Percentiles rank a stretch among this genome's conserved stretches.
Evolutionary conservation across 2,329 filamentous ascomycete species (phyloP).

Genomic region (Thelonectria rubi): DNA sequence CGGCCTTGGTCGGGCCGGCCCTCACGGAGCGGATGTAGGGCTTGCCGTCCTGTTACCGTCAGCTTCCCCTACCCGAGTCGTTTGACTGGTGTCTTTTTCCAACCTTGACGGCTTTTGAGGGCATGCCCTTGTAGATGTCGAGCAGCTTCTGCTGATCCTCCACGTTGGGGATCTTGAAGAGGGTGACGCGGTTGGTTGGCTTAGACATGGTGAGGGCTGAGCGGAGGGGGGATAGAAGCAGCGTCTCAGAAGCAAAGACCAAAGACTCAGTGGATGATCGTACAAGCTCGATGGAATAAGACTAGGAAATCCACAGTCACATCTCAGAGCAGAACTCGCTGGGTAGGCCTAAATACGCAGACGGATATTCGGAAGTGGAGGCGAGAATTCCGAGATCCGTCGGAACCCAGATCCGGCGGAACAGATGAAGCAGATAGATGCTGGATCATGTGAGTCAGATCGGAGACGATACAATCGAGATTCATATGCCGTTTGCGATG

Average conservation of each 20-base stretch:
- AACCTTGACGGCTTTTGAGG: constrained; percentile 45
- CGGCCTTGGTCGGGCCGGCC: constrained; percentile 59
- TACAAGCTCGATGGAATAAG: not conserved
- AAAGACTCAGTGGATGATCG: not conserved
- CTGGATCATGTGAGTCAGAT: no score
- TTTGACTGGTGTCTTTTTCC: not conserved
- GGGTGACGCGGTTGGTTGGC: constrained; percentile 42
- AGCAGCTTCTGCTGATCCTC: constrained; percentile 46
- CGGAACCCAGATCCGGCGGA: constrained; percentile 11
- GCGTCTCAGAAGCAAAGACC: not conserved
- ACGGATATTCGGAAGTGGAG: constrained; percentile 12
- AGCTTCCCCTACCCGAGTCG: fast-evolving
- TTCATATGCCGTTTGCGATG: no score
- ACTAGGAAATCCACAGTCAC: not conserved
- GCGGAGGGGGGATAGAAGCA: not conserved
- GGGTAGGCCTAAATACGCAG: constrained; percentile 18
- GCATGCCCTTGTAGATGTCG: constrained; percentile 46
- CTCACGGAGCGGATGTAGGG: constrained; percentile 64
- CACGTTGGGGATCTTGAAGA: constrained; percentile 50
- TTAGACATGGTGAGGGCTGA: constrained; percentile 23
- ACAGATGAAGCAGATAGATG: not conserved
- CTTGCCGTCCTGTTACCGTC: constrained; percentile 61
- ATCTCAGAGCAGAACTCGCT: not conserved
- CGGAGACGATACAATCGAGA: no score
- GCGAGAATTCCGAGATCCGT: constrained; percentile 12